These are phyloP conservation scores for Calycina marina DNA, from an alignment of 2,329 filamentous ascomycete species.

Conservation along the genomic window DNA sequence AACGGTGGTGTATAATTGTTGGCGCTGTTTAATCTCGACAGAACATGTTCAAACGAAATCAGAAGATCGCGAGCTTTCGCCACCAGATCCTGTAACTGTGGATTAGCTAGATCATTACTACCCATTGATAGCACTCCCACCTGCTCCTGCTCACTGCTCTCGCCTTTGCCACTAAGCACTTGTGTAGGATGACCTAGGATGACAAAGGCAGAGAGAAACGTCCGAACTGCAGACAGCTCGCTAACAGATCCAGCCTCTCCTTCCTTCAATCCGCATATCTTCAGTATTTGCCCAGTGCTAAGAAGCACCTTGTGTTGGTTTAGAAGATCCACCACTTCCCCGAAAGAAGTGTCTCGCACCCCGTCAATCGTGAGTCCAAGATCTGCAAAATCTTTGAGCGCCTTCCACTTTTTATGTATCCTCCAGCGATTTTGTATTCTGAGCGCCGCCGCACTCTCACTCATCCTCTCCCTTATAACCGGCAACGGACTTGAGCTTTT, in stretches of 20 bases:
- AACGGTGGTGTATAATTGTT: conserved; percentile 55
- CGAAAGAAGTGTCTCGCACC: conserved; percentile 56
- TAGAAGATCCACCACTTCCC: conserved; percentile 56
- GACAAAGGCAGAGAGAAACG: conserved; percentile 66
- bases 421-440: conserved; percentile 62
- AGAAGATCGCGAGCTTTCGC: conserved; percentile 64
- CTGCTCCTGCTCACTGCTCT: conserved; percentile 41
- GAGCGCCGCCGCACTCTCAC: conserved; percentile 44
- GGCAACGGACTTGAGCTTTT: conserved; percentile 36
- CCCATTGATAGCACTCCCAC: conserved; percentile 32
- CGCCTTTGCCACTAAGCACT: conserved; percentile 61
- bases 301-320: conserved; percentile 51
- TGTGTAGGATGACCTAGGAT: conserved; percentile 68
- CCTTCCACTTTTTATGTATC: conserved; percentile 37
- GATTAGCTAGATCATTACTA: conserved; percentile 42
- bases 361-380: conserved; percentile 56
- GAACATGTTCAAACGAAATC: conserved; percentile 61
- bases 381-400: conserved; percentile 49
- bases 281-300: conserved; percentile 50
- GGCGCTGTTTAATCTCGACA: conserved; percentile 47
- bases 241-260: conserved; percentile 45
- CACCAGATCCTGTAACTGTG: conserved; percentile 55
- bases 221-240: conserved; percentile 57
- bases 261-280: conserved; percentile 55
- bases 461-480: conserved; percentile 33